Evolutionary conservation across 495 filamentous ascomycete species (phyloP).

Genomic region (Penicillium arizonense): DNA sequence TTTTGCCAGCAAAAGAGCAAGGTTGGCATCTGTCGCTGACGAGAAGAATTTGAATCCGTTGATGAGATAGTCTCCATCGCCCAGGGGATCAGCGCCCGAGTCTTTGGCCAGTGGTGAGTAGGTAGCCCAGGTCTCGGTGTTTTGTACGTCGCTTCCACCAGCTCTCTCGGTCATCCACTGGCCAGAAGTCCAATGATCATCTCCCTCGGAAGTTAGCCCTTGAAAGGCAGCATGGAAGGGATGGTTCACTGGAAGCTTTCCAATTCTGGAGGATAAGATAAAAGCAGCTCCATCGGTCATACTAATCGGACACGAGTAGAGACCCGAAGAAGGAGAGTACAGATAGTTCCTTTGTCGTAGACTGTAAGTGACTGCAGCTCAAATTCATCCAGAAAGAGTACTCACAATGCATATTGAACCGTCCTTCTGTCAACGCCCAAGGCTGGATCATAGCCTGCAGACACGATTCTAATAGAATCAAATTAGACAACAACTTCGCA

Average conservation of each 20-base stretch:
- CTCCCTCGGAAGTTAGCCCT: conserved; percentile 50
- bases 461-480: conserved; percentile 28
- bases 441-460: conserved; percentile 35
- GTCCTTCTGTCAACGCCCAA: conserved; percentile 37
- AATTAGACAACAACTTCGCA: neutral
- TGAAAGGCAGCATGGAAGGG: conserved; percentile 52
- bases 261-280: conserved; percentile 55
- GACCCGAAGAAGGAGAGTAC: conserved; percentile 59
- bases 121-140: conserved; percentile 65
- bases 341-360: conserved; percentile 63
- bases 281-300: conserved; percentile 72
- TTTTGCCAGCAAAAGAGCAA: conserved; percentile 69
- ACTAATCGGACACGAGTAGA: conserved; percentile 63
- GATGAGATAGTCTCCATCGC: conserved; percentile 42
- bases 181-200: conserved; percentile 71
- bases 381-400: neutral
- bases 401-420: conserved; percentile 34
- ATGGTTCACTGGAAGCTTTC: conserved; percentile 20
- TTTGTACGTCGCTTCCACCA: conserved; percentile 71
- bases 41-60: conserved; percentile 79
- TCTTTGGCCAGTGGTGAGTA: conserved; percentile 24
- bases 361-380: conserved; percentile 18
- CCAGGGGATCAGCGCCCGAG: conserved; percentile 11
- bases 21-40: conserved; percentile 68
- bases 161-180: conserved; percentile 88